These are phyloP conservation scores for Hypoxylon sp. DNA, from an alignment of 2,329 filamentous ascomycete species.

Conservation along the genomic window DNA sequence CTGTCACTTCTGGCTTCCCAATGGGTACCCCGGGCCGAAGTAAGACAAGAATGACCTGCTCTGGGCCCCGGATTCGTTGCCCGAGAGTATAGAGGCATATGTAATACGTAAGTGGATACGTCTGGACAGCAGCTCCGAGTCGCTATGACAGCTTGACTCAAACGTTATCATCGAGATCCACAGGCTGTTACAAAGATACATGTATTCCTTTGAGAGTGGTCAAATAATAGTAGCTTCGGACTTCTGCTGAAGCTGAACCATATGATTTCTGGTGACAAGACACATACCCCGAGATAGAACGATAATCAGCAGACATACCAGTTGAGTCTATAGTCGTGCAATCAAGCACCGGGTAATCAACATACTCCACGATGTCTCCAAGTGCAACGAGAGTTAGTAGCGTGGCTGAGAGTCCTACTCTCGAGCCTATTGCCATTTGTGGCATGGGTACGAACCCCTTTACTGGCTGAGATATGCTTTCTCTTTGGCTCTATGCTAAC, in stretches of 20 bases:
- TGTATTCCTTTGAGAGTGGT: neutral
- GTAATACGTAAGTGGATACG: conserved; percentile 10
- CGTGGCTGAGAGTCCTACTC: conserved; percentile 25
- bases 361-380: conserved; percentile 31
- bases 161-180: neutral
- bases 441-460: conserved; percentile 46
- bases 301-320: conserved; percentile 4
- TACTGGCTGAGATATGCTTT: neutral
- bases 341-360: neutral
- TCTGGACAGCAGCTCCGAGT: neutral
- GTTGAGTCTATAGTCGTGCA: conserved; percentile 1
- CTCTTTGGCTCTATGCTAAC: conserved; percentile 3
- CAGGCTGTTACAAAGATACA: neutral
- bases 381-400: neutral
- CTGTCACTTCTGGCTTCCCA: neutral
- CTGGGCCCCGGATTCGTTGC: neutral
- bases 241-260: neutral
- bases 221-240: conserved; percentile 2
- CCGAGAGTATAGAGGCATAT: neutral
- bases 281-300: neutral
- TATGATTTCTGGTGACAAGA: conserved; percentile 6
- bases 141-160: neutral
- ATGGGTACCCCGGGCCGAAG: neutral
- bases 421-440: conserved; percentile 49
- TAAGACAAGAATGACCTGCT: neutral